A percentile compares a stretch with the other conserved stretches of the same genome.
Evolutionary conservation across 2,329 filamentous ascomycete species (phyloP).

Genomic region (Fusarium tricinctum): DNA sequence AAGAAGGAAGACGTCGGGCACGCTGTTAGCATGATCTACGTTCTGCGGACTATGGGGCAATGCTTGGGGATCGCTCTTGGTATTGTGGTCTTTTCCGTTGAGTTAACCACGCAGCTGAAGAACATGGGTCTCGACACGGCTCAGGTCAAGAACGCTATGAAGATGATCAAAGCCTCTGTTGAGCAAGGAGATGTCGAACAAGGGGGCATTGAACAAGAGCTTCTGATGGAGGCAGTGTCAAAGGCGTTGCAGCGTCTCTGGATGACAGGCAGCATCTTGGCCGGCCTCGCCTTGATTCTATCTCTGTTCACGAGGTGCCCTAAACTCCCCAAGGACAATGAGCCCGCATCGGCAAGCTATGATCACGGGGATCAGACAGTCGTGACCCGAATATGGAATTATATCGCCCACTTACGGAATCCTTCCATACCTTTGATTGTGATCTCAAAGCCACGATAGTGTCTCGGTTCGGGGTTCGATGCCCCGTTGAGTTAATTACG

Average conservation of each 20-base stretch:
- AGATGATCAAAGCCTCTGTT: slow-evolving; percentile 42
- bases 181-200: slow-evolving; percentile 28
- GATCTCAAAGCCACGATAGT: neutral
- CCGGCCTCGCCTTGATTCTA: slow-evolving; percentile 36
- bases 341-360: neutral
- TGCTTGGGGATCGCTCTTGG: slow-evolving; percentile 50
- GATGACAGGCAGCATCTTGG: slow-evolving; percentile 42
- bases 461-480: neutral
- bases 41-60: slow-evolving; percentile 48
- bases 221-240: slow-evolving; percentile 34
- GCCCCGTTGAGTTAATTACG: slow-evolving; percentile 2
- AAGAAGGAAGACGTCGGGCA: slow-evolving; percentile 39
- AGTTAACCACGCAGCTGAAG: slow-evolving; percentile 33
- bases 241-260: slow-evolving; percentile 38
- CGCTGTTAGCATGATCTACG: slow-evolving; percentile 47
- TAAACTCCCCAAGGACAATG: slow-evolving; percentile 31
- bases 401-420: neutral
- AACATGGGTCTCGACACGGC: slow-evolving; percentile 18
- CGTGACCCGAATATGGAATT: slow-evolving; percentile 30
- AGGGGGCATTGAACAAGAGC: slow-evolving; percentile 16
- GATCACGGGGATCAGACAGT: slow-evolving; percentile 19
- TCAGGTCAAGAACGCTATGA: slow-evolving; percentile 39
- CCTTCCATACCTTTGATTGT: neutral
- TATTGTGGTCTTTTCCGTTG: slow-evolving; percentile 47
- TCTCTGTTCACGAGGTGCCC: slow-evolving; percentile 43